Evolutionary conservation across 345 rosid genomes (phyloP), one percentile per base, ranked within the genome.

Genomic region (Aquilaria yunnanensis): DNA sequence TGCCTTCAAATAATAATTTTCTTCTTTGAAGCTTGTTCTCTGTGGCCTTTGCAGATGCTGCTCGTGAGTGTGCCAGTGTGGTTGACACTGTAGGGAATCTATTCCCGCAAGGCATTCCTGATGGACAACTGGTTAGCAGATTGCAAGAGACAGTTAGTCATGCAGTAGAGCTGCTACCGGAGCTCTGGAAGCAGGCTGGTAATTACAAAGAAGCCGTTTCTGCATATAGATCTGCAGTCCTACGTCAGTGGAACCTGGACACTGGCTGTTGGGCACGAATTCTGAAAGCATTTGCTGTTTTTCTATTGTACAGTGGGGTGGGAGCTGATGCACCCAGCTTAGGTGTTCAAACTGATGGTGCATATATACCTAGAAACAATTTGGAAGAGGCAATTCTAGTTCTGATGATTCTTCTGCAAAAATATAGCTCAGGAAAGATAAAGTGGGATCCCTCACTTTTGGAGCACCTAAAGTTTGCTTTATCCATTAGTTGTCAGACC

Each of bases 201-300:
- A 79, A 78, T 60, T 79, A 68, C 54, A 71, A 70, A 32, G 90
- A 90, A 72, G 90, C 92, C 1, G 75, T 81, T 57, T 62, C 85
- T 54, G 71, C 97, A 69, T 90, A 90, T 43, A 80, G 97, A 65
- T 81, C 90, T n/a, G 87, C 92, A 12, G 85, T 90, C 45, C 84
- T 87, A 51, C 84, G 95, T 76, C 92, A 82, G 37, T 90, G 97
- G 97, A 90, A 82, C 73, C 90, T 90, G n/a, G 80, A 82, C 37
- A 76, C 80, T 59, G 90, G 82, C 41, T 67, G 87, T 54, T 82
- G 87, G 68, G 92, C 87, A 13, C 78, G 95, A 70, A 82, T 87
- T 75, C 95, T 87, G 72, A 90, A 87, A 74, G 82, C 47, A 63
- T 90, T 85, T 69, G 92, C 97, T 2, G 85, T 85, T 47, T 82